A percentile compares a stretch with the other conserved stretches of the same genome.
These are phyloP conservation scores for Mortierella sp. DNA, from an alignment of 371 early-diverging fungal genomes.

Conservation along the genomic window DNA sequence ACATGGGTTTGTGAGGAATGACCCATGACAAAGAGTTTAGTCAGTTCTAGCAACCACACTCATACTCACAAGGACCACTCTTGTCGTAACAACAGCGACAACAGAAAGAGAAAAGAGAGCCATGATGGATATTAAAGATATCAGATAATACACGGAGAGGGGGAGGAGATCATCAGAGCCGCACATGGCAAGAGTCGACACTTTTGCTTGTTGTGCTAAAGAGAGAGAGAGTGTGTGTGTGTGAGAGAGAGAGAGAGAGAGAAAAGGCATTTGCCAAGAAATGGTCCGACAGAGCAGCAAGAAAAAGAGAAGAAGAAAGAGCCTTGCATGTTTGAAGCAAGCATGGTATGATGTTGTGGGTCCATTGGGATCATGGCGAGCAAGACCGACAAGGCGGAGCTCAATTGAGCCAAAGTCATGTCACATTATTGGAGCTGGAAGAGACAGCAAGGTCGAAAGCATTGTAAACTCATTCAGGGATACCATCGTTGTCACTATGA, in stretches of 20 bases:
- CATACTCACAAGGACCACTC: background rate
- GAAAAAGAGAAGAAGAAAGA: background rate
- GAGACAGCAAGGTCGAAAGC: background rate
- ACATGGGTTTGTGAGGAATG: background rate
- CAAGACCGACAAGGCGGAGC: constrained; percentile 4
- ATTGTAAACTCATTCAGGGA: background rate
- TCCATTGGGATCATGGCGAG: background rate
- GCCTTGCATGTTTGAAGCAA: too few relatives aligned
- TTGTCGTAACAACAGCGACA: background rate
- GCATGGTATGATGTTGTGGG: background rate
- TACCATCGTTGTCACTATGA: too few relatives aligned
- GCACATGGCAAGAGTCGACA: background rate
- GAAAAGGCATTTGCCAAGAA: background rate
- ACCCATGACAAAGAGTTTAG: constrained; percentile 1
- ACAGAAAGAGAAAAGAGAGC: background rate
- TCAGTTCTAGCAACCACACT: background rate
- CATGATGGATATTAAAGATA: background rate
- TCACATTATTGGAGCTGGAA: background rate
- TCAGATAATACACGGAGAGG: constrained; percentile 1
- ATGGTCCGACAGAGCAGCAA: background rate
- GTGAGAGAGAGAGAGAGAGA: background rate
- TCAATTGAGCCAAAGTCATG: background rate
- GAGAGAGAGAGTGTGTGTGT: background rate
- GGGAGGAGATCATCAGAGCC: background rate
- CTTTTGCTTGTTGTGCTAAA: background rate